Evolutionary conservation across 768 basidiomycete genomes (phyloP).

Genomic region (Boletellus ananas): DNA sequence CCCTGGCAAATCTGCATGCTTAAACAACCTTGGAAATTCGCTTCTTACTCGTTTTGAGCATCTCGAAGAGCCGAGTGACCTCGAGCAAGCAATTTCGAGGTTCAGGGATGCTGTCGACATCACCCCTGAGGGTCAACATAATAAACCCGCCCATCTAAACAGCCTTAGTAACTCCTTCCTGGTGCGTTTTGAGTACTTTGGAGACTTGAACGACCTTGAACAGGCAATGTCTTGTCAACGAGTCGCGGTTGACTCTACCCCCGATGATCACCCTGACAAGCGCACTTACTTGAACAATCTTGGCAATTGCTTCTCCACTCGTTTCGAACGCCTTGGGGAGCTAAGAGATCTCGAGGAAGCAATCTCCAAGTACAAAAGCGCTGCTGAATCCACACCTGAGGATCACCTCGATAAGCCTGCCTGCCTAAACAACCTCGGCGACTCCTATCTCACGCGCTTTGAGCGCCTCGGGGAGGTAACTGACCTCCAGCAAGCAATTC

Average conservation of each 20-base stretch:
- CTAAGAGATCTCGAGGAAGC: slow-evolving; percentile 1
- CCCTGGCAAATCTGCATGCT: background rate
- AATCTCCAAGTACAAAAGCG: background rate
- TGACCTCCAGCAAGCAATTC: slow-evolving; percentile 1
- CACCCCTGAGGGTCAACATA: background rate
- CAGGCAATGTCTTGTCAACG: background rate
- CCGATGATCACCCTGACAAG: background rate
- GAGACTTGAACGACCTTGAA: slow-evolving; percentile 2
- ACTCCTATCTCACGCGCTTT: background rate
- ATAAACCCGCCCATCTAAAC: background rate
- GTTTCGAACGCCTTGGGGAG: slow-evolving; percentile 1
- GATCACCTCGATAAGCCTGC: background rate
- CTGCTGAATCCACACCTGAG: background rate
- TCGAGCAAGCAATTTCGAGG: background rate
- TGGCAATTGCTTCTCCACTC: background rate
- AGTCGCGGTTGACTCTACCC: background rate
- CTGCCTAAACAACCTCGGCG: background rate
- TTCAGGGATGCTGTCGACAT: background rate
- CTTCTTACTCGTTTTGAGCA: background rate
- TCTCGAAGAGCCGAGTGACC: background rate
- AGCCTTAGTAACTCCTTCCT: background rate
- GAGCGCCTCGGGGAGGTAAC: background rate
- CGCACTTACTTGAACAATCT: background rate
- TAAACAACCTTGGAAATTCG: background rate
- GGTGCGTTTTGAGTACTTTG: background rate